These are phyloP conservation scores for Aspergillus neotritici DNA, from an alignment of 2,329 filamentous ascomycete species.

Conservation along the genomic window DNA sequence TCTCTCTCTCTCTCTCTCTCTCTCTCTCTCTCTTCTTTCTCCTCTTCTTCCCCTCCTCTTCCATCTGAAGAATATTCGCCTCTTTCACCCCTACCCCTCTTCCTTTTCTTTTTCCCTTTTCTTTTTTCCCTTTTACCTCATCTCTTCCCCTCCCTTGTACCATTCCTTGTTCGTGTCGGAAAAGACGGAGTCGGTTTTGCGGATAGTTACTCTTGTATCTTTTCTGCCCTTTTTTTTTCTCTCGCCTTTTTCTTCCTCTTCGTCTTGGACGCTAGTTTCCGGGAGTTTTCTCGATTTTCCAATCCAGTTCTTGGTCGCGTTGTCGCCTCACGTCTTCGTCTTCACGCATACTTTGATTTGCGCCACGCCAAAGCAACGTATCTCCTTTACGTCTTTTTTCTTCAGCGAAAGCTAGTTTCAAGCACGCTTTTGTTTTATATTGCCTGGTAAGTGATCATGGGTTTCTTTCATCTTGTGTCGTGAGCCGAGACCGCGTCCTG, in stretches of 20 bases:
- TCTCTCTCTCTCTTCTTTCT: slow-evolving; percentile 6
- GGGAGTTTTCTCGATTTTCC: slow-evolving; percentile 22
- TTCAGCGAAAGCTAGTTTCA: slow-evolving; percentile 13
- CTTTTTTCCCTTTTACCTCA: slow-evolving; percentile 13
- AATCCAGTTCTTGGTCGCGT: slow-evolving; percentile 14
- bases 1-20: slow-evolving; percentile 10
- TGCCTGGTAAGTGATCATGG: slow-evolving; percentile 16
- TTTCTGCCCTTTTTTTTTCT: slow-evolving; percentile 18
- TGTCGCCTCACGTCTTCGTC: slow-evolving; percentile 16
- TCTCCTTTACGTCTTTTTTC: slow-evolving; percentile 13
- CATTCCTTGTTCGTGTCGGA: slow-evolving; percentile 23
- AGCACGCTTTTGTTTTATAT: slow-evolving; percentile 16
- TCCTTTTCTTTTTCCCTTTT: slow-evolving; percentile 13
- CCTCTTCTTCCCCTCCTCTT: slow-evolving; percentile 13
- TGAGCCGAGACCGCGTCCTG: background rate
- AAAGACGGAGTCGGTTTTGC: slow-evolving; percentile 27
- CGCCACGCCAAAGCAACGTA: slow-evolving; percentile 16
- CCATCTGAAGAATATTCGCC: background rate
- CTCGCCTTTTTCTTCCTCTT: slow-evolving; percentile 18
- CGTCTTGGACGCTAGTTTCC: slow-evolving; percentile 17
- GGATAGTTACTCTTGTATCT: slow-evolving; percentile 19
- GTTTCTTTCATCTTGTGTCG: background rate
- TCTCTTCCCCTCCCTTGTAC: slow-evolving; percentile 16
- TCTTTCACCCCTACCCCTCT: slow-evolving; percentile 11
- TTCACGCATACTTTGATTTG: slow-evolving; percentile 16